A percentile compares a stretch with the other conserved stretches of the same genome.
Conservation (phyloP, 78 protist genomes). For the Protostelium mycophagum region DNA sequence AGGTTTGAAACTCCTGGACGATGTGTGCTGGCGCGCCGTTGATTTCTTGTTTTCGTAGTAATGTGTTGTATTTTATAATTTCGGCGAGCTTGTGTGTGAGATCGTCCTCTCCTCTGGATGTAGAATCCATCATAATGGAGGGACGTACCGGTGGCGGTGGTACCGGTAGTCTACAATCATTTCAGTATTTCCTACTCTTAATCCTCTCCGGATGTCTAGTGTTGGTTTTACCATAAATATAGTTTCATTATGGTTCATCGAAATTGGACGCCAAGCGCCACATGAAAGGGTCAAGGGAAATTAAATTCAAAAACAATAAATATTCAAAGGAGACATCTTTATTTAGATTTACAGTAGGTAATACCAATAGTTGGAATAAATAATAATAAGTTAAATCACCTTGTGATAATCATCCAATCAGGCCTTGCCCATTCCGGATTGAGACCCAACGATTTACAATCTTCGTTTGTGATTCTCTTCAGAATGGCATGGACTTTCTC, state of each 20-base stretch:
- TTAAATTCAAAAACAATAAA: too few relatives aligned
- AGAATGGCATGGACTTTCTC: slow-evolving; percentile 68
- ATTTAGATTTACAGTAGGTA: background rate
- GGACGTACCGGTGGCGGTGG: slow-evolving; percentile 99
- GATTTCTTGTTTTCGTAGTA: slow-evolving; percentile 43
- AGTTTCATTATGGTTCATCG: too few relatives aligned
- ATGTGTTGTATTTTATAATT: slow-evolving; percentile 79
- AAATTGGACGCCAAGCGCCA: too few relatives aligned
- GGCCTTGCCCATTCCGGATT: slow-evolving; percentile 91
- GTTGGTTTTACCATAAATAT: too few relatives aligned
- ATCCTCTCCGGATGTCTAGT: too few relatives aligned
- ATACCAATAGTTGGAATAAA: background rate
- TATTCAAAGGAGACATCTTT: too few relatives aligned
- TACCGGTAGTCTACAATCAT: slow-evolving; percentile 88
- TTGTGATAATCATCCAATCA: slow-evolving; percentile 92
- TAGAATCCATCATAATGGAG: slow-evolving; percentile 73
- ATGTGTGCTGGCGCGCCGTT: slow-evolving; percentile 67
- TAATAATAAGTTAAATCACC: background rate
- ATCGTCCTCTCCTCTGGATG: slow-evolving; percentile 59
- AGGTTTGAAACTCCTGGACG: slow-evolving; percentile 33
- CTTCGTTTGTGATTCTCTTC: slow-evolving; percentile 72
- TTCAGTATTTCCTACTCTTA: too few relatives aligned
- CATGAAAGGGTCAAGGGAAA: too few relatives aligned
- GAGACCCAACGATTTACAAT: slow-evolving; percentile 67
- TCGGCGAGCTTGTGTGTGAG: slow-evolving; percentile 85